phyloP scores from a whole-genome alignment of 257 asterid species.

The Rubia yunnanensis region DNA sequence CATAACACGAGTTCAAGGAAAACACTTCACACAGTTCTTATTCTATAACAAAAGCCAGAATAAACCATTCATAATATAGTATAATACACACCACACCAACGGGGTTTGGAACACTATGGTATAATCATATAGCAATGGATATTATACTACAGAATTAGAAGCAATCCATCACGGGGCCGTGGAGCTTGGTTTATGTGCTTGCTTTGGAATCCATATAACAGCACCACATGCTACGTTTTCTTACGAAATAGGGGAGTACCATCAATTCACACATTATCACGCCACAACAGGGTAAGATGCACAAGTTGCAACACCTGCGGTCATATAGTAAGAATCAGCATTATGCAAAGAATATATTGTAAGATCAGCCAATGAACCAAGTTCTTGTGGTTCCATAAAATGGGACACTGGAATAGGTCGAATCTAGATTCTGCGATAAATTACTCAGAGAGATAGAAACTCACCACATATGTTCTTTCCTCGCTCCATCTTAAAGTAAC shows the following conservation, averaged over 20 bases:
- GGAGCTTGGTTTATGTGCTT: background rate
- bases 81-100: background rate
- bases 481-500: constrained; percentile 94
- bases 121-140: background rate
- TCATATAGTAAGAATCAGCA: background rate
- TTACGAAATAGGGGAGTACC: background rate
- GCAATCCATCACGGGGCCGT: background rate
- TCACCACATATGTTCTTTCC: constrained; percentile 98
- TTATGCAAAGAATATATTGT: background rate
- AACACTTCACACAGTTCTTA: background rate
- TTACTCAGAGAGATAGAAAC: constrained; percentile 11
- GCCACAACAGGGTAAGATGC: constrained; percentile 64
- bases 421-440: background rate
- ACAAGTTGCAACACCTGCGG: constrained; percentile 66
- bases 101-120: background rate
- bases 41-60: background rate
- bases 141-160: background rate
- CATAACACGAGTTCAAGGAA: background rate
- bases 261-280: constrained; percentile 4
- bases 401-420: background rate
- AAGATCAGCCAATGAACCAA: background rate
- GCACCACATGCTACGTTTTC: background rate
- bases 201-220: background rate
- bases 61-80: background rate
- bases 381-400: background rate